These are phyloP conservation scores for Sporothrix protearum DNA, from an alignment of 2,329 filamentous ascomycete species.

Conservation along the genomic window DNA sequence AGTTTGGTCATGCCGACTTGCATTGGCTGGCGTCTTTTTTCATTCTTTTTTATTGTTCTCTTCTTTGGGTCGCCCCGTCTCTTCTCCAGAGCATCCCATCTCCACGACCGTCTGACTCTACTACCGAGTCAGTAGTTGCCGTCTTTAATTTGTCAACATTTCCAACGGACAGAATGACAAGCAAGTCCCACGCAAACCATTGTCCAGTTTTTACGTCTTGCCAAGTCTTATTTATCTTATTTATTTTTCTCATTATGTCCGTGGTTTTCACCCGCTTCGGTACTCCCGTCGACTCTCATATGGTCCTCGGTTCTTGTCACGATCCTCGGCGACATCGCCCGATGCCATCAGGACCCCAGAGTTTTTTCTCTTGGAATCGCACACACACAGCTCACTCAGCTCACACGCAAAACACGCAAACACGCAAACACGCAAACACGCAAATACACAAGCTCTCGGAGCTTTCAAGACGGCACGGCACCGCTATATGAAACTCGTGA, in stretches of 20 bases:
- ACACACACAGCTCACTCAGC: not conserved
- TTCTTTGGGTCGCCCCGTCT: not conserved
- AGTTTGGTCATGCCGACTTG: conserved; percentile 6
- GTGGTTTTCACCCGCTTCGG: not conserved
- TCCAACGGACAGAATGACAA: not conserved
- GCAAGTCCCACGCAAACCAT: not conserved
- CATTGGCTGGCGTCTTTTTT: not conserved
- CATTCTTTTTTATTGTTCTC: not conserved
- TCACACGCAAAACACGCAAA: not conserved
- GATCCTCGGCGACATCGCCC: not conserved
- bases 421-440: too few species aligned
- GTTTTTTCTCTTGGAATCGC: not conserved
- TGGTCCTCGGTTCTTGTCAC: not conserved
- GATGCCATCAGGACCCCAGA: not conserved
- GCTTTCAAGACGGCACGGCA: not conserved
- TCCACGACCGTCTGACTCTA: not conserved
- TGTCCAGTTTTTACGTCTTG: not conserved
- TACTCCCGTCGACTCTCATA: not conserved
- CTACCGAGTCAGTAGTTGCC: too few species aligned
- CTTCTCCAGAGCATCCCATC: not conserved
- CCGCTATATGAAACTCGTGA: not conserved
- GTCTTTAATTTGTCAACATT: not conserved
- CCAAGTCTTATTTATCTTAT: not conserved
- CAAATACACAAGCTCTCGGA: too few species aligned
- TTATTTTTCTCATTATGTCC: not conserved